Evolutionary conservation across 1,284 basidiomycete genomes (phyloP).

Genomic region (Anthracocystis panici-leucophaei): DNA sequence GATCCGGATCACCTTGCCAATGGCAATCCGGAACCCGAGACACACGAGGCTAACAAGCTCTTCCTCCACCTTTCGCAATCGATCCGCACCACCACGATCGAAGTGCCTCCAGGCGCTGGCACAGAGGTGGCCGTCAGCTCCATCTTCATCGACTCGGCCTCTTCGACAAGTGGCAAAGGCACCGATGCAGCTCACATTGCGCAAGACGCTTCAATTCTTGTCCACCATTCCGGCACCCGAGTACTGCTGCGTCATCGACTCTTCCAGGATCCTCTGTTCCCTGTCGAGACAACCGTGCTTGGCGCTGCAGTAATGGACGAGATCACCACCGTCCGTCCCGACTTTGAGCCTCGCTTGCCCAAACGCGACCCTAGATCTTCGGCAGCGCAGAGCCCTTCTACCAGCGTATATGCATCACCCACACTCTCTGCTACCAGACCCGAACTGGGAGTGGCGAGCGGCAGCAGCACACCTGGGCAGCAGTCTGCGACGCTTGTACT

Average conservation of each 20-base stretch:
- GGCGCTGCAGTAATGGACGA: conserved; percentile 52
- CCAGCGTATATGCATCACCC: conserved; percentile 36
- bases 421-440: conserved; percentile 28
- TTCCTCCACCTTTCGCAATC: conserved; percentile 24
- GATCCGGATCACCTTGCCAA: conserved; percentile 36
- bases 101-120: conserved; percentile 23
- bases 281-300: conserved; percentile 50
- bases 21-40: conserved; percentile 18
- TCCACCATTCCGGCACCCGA: conserved; percentile 44
- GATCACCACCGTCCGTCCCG: conserved; percentile 56
- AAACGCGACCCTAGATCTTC: conserved; percentile 38
- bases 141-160: conserved; percentile 29
- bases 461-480: neutral
- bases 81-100: conserved; percentile 30
- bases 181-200: neutral
- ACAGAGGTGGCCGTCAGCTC: conserved; percentile 33
- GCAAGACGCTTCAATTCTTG: conserved; percentile 34
- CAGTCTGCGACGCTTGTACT: conserved; percentile 30
- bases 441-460: neutral
- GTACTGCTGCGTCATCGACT: conserved; percentile 52
- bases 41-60: conserved; percentile 26
- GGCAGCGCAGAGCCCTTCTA: conserved; percentile 28
- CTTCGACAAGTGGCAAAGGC: conserved; percentile 1
- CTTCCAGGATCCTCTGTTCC: neutral
- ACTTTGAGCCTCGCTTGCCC: conserved; percentile 59